These are phyloP conservation scores for Vanrija sp. DNA, from an alignment of 1,284 basidiomycete species.

Conservation along the genomic window DNA sequence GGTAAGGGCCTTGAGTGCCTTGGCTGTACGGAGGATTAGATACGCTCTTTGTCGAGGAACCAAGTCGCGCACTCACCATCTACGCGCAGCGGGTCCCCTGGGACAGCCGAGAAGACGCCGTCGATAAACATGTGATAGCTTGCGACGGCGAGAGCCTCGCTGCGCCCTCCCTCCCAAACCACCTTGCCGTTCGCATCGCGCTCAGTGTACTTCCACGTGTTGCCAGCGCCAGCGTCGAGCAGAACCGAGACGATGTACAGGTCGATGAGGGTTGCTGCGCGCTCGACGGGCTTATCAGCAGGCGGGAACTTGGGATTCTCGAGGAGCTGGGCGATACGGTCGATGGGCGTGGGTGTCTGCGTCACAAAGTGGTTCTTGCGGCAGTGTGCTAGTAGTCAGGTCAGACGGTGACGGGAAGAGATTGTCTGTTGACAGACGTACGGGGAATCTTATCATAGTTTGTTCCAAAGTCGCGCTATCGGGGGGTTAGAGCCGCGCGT, in stretches of 20 bases:
- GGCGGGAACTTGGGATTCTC: constrained; percentile 30
- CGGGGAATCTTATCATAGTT: constrained; percentile 56
- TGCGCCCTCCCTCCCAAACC: constrained; percentile 61
- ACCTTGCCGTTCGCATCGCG: constrained; percentile 21
- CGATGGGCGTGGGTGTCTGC: constrained; percentile 59
- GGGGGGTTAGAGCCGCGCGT: background rate
- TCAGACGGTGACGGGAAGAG: background rate
- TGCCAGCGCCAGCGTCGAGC: constrained; percentile 89
- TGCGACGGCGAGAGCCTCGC: constrained; percentile 89
- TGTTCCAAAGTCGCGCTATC: constrained; percentile 73
- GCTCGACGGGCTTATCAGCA: constrained; percentile 54
- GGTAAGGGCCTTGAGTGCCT: constrained; percentile 65
- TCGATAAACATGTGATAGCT: constrained; percentile 82
- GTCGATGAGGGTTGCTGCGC: constrained; percentile 72
- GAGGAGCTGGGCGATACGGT: constrained; percentile 53
- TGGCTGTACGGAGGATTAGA: constrained; percentile 53
- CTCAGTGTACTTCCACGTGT: constrained; percentile 74
- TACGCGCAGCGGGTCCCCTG: constrained; percentile 63
- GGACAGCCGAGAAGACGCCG: constrained; percentile 74
- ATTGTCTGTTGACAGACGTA: constrained; percentile 10
- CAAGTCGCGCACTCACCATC: constrained; percentile 59
- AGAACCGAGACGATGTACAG: constrained; percentile 89
- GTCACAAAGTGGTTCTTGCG: constrained; percentile 76
- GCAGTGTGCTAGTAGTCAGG: constrained; percentile 64
- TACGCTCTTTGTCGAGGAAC: background rate